These are phyloP conservation scores for Aspergillus glaucus DNA, from an alignment of 2,329 filamentous ascomycete genomes.

Conservation along the genomic window DNA sequence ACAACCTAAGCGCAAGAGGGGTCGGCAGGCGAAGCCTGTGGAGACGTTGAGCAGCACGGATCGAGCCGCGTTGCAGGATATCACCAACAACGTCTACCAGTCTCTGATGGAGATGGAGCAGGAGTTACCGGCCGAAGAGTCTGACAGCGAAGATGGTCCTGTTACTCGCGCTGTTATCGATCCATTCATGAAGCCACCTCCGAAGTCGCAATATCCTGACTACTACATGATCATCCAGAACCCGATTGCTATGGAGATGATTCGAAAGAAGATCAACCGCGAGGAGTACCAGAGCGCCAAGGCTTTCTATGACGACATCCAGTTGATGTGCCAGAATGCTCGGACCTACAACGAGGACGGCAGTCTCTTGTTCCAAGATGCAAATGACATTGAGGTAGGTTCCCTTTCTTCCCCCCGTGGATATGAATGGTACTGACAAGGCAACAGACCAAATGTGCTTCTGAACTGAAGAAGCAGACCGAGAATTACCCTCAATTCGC, in stretches of 20 bases:
- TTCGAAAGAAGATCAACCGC: slow-evolving; percentile 91
- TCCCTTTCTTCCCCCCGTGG: slow-evolving; percentile 3
- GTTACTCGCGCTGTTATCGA: slow-evolving; percentile 78
- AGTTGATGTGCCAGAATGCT: slow-evolving; percentile 81
- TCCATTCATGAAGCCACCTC: slow-evolving; percentile 85
- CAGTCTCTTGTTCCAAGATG: slow-evolving; percentile 85
- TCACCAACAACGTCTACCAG: slow-evolving; percentile 71
- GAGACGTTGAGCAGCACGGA: slow-evolving; percentile 63
- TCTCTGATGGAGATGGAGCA: slow-evolving; percentile 78
- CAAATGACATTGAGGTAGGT: slow-evolving; percentile 83
- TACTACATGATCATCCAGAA: slow-evolving; percentile 91
- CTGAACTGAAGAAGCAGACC: slow-evolving; percentile 49
- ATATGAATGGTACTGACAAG: slow-evolving; percentile 6
- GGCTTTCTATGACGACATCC: slow-evolving; percentile 77
- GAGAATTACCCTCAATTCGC: slow-evolving; percentile 51
- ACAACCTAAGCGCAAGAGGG: slow-evolving; percentile 69
- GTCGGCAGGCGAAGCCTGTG: slow-evolving; percentile 63
- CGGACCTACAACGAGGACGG: slow-evolving; percentile 95
- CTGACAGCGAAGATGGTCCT: slow-evolving; percentile 47
- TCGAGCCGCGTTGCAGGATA: slow-evolving; percentile 70
- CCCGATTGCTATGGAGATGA: slow-evolving; percentile 94
- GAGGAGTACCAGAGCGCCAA: slow-evolving; percentile 80
- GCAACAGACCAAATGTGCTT: slow-evolving; percentile 43
- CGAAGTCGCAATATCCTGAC: slow-evolving; percentile 83
- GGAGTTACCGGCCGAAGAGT: slow-evolving; percentile 51